Base-by-base conservation (phyloP, 371 early-diverging fungal species). In the Apophysomyces elegans region DNA sequence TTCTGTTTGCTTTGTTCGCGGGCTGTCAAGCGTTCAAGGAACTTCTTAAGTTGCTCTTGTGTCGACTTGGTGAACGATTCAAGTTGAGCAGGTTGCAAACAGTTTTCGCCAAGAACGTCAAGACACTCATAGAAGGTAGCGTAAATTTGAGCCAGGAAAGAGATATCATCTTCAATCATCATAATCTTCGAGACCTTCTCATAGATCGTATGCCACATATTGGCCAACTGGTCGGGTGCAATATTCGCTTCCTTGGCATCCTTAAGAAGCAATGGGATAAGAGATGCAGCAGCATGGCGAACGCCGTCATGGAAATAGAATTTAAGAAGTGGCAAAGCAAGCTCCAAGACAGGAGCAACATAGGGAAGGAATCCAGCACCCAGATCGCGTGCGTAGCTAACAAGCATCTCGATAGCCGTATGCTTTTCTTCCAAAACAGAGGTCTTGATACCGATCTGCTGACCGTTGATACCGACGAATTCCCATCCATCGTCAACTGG, bases 261-360 rank as follows among this genome's bases (percentile, higher is more conserved):
- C 45, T 81, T 75, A 37, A 99, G 80, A 59, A 98, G 78, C 58
- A 86, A 83, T 4, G 98, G 95, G 56, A 98, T 88, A 5, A 91
- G 80, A 0, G 88, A 81, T 13, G 94, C 94, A 11, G 97, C 94
- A 14, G 97, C 95, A 44, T 90, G 84, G 37, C 97, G 86, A 47
- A 97, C 96, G 70, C 95, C 98, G 65, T 97, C 97, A 74, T 98
- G 95, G 91, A 96, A 96, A 74, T 93, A 94, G 78, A 98, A 99
- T 71, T 91, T 91, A 76, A 99, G 84, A 45, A 97, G 78, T 41
- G 97, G 95, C 46, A 97, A 75, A 44, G 92, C 89, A 63, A 95
- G 87, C 46, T 91, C 91, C 69, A 97, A 81, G 18, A 94, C 90
- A 70, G 86, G 77, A 61, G 84, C 84, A 18, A 93, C 95, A 73